Evolutionary conservation across 1,284 basidiomycete genomes (phyloP).

Genomic region (Ustilago esculenta): DNA sequence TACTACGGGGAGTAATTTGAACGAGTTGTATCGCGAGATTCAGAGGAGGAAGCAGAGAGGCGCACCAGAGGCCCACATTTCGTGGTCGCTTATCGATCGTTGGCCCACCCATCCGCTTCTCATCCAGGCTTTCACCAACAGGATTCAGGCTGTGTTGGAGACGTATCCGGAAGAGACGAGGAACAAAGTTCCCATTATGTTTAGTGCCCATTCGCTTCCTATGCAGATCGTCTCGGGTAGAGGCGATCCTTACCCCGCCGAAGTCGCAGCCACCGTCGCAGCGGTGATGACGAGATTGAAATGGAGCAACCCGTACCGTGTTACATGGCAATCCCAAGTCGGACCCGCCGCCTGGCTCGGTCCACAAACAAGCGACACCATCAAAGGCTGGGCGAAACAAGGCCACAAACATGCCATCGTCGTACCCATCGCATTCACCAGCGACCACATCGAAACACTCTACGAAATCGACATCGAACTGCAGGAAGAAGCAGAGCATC

Average conservation of each 20-base stretch:
- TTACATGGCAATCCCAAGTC: slow-evolving; percentile 98
- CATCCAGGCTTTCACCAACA: slow-evolving; percentile 90
- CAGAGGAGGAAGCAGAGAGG: slow-evolving; percentile 65
- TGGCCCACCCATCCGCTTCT: slow-evolving; percentile 96
- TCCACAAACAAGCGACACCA: slow-evolving; percentile 88
- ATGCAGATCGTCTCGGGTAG: slow-evolving; percentile 74
- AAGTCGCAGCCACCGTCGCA: slow-evolving; percentile 86
- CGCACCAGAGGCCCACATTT: slow-evolving; percentile 72
- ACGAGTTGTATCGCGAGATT: slow-evolving; percentile 81
- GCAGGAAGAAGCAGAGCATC: slow-evolving; percentile 79
- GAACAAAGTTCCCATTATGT: slow-evolving; percentile 82
- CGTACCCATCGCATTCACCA: slow-evolving; percentile 97
- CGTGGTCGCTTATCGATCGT: slow-evolving; percentile 97
- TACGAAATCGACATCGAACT: slow-evolving; percentile 97
- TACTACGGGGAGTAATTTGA: slow-evolving; percentile 95
- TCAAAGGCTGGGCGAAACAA: slow-evolving; percentile 89
- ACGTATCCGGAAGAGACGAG: slow-evolving; percentile 78
- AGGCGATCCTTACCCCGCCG: slow-evolving; percentile 94
- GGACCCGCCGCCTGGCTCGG: slow-evolving; percentile 99
- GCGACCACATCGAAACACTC: slow-evolving; percentile 98
- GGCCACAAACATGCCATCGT: slow-evolving; percentile 88
- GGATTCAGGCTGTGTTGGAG: slow-evolving; percentile 83
- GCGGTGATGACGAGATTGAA: slow-evolving; percentile 63
- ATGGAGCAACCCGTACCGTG: slow-evolving; percentile 73
- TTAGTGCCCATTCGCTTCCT: slow-evolving; percentile 97